Conservation (phyloP, 2,329 filamentous ascomycete genomes). For the Penicillium hesseltinei region DNA sequence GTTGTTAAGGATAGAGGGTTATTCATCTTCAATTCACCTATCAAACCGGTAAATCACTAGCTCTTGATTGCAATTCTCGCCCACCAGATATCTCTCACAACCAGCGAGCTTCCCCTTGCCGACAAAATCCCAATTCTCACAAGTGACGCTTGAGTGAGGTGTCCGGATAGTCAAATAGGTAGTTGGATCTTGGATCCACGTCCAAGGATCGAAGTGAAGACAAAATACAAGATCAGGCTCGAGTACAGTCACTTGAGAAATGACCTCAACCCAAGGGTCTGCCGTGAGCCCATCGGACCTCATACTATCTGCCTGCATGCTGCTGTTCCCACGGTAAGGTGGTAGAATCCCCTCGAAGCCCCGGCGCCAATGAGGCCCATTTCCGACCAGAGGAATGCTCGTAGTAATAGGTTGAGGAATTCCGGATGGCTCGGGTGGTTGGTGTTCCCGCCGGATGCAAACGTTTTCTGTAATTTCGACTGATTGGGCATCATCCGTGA, state of each 20-base stretch:
- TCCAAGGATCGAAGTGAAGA: constrained; percentile 33
- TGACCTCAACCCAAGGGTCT: constrained; percentile 35
- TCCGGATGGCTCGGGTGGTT: constrained; percentile 44
- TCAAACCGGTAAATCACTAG: constrained; percentile 56
- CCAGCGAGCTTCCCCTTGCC: constrained; percentile 56
- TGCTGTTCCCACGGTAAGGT: constrained; percentile 44
- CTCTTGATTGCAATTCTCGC: constrained; percentile 53
- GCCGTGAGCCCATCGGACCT: background rate
- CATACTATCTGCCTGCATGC: constrained; percentile 34
- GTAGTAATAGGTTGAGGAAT: constrained; percentile 36
- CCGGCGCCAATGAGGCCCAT: constrained; percentile 53
- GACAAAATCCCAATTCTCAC: constrained; percentile 51
- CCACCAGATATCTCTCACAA: constrained; percentile 62
- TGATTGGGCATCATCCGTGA: constrained; percentile 49
- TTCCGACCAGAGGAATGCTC: constrained; percentile 53
- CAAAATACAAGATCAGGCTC: constrained; percentile 35
- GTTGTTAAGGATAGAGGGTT: background rate
- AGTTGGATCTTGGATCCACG: constrained; percentile 17
- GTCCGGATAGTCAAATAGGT: constrained; percentile 34
- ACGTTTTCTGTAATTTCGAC: constrained; percentile 59
- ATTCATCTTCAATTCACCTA: constrained; percentile 17
- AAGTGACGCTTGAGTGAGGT: constrained; percentile 20
- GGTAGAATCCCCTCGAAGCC: constrained; percentile 47
- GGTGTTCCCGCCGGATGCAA: constrained; percentile 42
- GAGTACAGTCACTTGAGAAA: constrained; percentile 38